Base-by-base conservation (phyloP, 495 filamentous ascomycete species). In the Aspergillus ellipticus region DNA sequence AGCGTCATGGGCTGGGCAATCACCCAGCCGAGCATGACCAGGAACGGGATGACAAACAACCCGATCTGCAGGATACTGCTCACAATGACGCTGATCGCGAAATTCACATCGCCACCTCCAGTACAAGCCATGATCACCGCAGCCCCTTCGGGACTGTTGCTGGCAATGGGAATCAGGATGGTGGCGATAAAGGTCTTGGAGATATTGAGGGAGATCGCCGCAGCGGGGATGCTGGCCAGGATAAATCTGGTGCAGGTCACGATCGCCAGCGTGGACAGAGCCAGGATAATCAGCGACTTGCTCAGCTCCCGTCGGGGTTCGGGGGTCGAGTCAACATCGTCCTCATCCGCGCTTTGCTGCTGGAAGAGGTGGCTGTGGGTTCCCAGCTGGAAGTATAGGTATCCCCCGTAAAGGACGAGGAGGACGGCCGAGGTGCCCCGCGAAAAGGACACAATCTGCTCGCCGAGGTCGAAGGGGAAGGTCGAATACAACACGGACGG, bases 371-470 rank as follows among this genome's bases (percentile, higher is more conserved):
- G 57, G 4, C 54, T 37, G 41, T 72, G 66, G 16, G 64, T 65
- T 59, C 61, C 65, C 26, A 76, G 50, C 58, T 66, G 62, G 58
- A 73, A 91, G 26, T 88, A 62, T 33, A 92, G 79, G 58, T 90
- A 92, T 3, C 89, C 73, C 37, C 82, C 63, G 64, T 92, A 92
- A 9, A 90, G 78, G 33, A 86, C 35, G 5, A 92, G 74, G 2
- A 91, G 74, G 28, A 90, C 77, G 16, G 63, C 58, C 3, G 70
- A 61, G 19, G 60, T 63, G 10, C 59, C 62, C 15, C 57, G 66
- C 28, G 64, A 66, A 7, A 72, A 43, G 31, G n/a, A 54, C 9
- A 66, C 41, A 16, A 66, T 85, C 57, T 84, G 85, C 7, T 74
- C 63, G 35, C 85, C 73, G 22, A 84, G 66, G 0, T 62, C 58